Percentiles rank a stretch among this genome's conserved stretches.
These are phyloP conservation scores for Mucor plumbeus DNA, from an alignment of 371 early-diverging fungal species.

Conservation along the genomic window DNA sequence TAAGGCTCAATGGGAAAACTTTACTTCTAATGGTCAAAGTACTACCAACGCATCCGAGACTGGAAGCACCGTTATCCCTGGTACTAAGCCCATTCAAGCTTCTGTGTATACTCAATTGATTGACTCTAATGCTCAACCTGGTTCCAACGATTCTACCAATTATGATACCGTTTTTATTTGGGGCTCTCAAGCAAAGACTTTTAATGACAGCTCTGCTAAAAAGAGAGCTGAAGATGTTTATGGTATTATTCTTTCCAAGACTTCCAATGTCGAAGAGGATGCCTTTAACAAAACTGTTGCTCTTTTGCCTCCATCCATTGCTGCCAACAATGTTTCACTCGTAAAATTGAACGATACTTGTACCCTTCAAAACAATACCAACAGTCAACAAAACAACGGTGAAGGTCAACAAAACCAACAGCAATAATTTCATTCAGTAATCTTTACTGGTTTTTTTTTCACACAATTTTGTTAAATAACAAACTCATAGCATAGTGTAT, in stretches of 20 bases:
- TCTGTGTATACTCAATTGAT: slow-evolving; percentile 23
- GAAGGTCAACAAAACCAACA: not conserved
- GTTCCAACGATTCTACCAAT: slow-evolving; percentile 14
- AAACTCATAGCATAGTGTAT: not conserved
- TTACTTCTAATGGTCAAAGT: slow-evolving; percentile 18
- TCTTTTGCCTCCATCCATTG: slow-evolving; percentile 13
- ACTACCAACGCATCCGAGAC: slow-evolving; percentile 5
- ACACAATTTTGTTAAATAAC: not conserved
- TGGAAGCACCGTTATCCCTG: slow-evolving; percentile 23
- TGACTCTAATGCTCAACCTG: slow-evolving; percentile 28
- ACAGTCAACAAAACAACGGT: not conserved
- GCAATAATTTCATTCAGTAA: not conserved
- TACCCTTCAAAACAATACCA: not conserved
- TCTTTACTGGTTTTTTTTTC: not conserved
- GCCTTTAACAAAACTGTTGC: slow-evolving; percentile 23
- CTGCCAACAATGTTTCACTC: slow-evolving; percentile 13
- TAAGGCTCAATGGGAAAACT: slow-evolving; percentile 24
- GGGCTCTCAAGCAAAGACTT: slow-evolving; percentile 11
- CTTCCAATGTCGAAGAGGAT: slow-evolving; percentile 17
- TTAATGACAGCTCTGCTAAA: not conserved
- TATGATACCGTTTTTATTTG: slow-evolving; percentile 31
- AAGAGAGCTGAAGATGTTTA: slow-evolving; percentile 24
- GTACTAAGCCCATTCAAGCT: slow-evolving; percentile 14
- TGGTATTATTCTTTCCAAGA: slow-evolving; percentile 25
- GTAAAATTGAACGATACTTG: slow-evolving; percentile 28